Percentiles rank a stretch among this genome's conserved stretches.
Conservation (phyloP, 176 grass and related monocot genomes). For the Eremochloa ophiuroides region DNA sequence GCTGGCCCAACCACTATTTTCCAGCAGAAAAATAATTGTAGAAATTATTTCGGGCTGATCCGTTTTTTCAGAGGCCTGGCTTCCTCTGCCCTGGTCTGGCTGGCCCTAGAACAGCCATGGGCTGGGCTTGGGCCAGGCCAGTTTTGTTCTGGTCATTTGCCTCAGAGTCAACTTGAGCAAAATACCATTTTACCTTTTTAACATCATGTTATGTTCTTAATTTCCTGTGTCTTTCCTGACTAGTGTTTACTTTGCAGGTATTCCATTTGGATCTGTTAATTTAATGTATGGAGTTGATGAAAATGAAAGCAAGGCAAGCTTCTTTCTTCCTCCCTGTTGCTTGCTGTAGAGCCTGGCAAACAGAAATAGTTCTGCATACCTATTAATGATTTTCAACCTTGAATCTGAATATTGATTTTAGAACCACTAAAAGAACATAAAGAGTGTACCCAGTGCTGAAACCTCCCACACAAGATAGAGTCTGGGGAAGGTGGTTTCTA, state of each 20-base stretch:
- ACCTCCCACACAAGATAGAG: not conserved
- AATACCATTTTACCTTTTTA: not conserved
- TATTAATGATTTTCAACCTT: not conserved
- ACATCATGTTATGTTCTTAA: conserved; percentile 7
- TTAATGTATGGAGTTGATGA: conserved; percentile 81
- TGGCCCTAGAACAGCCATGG: not conserved
- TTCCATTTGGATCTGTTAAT: conserved; percentile 99
- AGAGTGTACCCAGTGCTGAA: not conserved
- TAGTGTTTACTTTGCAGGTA: conserved; percentile 43
- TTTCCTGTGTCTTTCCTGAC: conserved; percentile 13
- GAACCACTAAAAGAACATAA: not conserved
- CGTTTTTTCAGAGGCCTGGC: too few relatives aligned
- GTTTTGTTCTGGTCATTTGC: not conserved
- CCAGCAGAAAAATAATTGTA: too few relatives aligned
- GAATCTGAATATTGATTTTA: conserved; percentile 2
- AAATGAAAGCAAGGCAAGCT: conserved; percentile 95
- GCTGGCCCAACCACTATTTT: too few relatives aligned
- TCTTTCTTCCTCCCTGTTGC: conserved; percentile 26
- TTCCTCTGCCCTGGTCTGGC: too few relatives aligned
- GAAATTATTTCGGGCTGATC: too few relatives aligned
- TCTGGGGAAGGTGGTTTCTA: not conserved
- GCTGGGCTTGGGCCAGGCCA: not conserved
- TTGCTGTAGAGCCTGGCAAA: conserved; percentile 14
- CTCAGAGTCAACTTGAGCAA: not conserved
- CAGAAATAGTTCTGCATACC: not conserved